Conservation (phyloP, 345 rosid genomes). For the Camelina hispida region DNA sequence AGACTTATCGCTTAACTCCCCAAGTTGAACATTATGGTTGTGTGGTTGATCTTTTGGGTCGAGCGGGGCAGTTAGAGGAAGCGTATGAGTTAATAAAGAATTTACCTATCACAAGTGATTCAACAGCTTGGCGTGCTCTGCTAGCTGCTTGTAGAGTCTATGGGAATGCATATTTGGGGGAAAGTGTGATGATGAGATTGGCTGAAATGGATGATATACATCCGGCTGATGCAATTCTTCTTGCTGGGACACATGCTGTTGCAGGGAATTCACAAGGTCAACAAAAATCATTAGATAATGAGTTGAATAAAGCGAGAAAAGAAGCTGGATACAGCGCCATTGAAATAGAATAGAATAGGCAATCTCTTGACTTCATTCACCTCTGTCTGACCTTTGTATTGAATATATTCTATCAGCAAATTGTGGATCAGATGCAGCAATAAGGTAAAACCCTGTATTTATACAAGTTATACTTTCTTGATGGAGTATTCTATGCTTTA, state of each 20-base stretch:
- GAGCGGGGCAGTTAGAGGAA: slow-evolving; percentile 69
- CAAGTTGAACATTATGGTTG: slow-evolving; percentile 72
- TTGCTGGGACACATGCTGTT: slow-evolving; percentile 55
- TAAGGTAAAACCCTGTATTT: not conserved
- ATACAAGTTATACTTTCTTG: not conserved
- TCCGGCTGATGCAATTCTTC: slow-evolving; percentile 62
- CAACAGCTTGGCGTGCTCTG: slow-evolving; percentile 68
- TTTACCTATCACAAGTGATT: slow-evolving; percentile 56
- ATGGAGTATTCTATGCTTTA: not conserved
- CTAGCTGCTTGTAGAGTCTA: slow-evolving; percentile 70
- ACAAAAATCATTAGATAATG: slow-evolving; percentile 21
- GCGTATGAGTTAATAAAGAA: slow-evolving; percentile 55
- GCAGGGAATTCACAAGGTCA: slow-evolving; percentile 55
- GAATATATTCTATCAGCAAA: not conserved
- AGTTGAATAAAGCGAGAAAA: slow-evolving; percentile 40
- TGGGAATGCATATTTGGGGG: slow-evolving; percentile 59
- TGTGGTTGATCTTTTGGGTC: slow-evolving; percentile 66
- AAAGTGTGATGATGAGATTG: slow-evolving; percentile 48
- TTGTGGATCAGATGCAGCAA: not conserved
- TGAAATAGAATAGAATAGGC: slow-evolving; percentile 45
- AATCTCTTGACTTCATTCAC: slow-evolving; percentile 19
- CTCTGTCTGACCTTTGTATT: not conserved
- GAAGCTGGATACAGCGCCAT: slow-evolving; percentile 64
- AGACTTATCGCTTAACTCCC: slow-evolving; percentile 49
- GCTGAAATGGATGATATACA: slow-evolving; percentile 50